Evolutionary conservation across 2,329 filamentous ascomycete genomes (phyloP), one percentile per base, ranked within the genome.

Genomic region (Calonectria pseudoturangicola): DNA sequence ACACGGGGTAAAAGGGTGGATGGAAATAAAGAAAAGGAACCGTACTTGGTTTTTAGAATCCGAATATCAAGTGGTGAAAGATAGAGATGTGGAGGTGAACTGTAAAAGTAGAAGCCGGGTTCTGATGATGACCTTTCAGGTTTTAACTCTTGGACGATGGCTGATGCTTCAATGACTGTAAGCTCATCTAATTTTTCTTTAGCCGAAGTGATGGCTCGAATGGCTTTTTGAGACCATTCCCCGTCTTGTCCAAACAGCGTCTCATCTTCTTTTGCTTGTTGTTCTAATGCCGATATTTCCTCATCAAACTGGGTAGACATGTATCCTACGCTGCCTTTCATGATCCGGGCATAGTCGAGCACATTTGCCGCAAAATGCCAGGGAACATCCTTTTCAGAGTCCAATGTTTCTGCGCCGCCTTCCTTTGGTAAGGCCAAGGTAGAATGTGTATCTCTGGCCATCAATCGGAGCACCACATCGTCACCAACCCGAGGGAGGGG

Each of bases 291-390:
- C 47, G 90, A 86, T 43, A 98, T 92, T 82, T 98, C 96, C 45
- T 90, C 86, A 74, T 97, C 92, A 78, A 93, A 96, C 81, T 98
- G 94, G 66, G 91, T 88, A 15, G 87, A 82, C 93, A 99, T 96
- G 82, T 99, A 99, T 41, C 94, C 92, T 79, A 94, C 92, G 5
- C 95, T 96, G 8, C 96, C 97, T 82, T 96, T 98, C 94, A 99
- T 98, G 68, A 98, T 93, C 47, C 96, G 92, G 18, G 96, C 95
- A 83, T 98, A 99, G 82, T 99, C 97, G 81, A 97, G 90, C 43
- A 98, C 95, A 79, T 98, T 97, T 12, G 95, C 95, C 7, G 95
- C 95, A 84, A 97, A 95, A 83, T 97, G 95, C 97, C 97, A 99
- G 0, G 97, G 97, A 43, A 98, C 91, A 79, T 96, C 93, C 64